Evolutionary conservation across 768 basidiomycete genomes (phyloP).

Genomic region (Fistulinella prunicolor): DNA sequence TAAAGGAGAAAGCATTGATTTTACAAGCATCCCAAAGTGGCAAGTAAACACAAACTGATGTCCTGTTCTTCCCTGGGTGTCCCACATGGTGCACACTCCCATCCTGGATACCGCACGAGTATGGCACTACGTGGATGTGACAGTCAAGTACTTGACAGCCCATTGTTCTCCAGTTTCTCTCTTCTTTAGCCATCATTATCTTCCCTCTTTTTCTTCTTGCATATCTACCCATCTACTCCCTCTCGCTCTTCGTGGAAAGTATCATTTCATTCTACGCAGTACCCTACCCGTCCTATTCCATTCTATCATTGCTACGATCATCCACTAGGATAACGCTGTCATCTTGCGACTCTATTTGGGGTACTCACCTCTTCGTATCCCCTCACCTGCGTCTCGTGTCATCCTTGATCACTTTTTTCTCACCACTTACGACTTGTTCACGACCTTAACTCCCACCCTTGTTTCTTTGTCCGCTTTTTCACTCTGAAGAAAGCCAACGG

Average conservation of each 20-base stretch:
- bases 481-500: not conserved
- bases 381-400: too few relatives aligned
- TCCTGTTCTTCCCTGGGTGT: not conserved
- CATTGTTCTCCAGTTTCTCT: not conserved
- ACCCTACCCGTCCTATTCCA: slow-evolving; percentile 2
- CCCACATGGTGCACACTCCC: not conserved
- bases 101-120: too few relatives aligned
- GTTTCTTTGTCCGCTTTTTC: not conserved
- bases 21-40: slow-evolving; percentile 27
- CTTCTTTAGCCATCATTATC: slow-evolving; percentile 2
- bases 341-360: not conserved
- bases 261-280: slow-evolving; percentile 2
- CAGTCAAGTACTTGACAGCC: too few relatives aligned
- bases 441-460: slow-evolving; percentile 1
- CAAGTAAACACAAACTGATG: slow-evolving; percentile 22
- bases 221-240: slow-evolving; percentile 8
- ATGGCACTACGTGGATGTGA: too few relatives aligned
- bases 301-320: slow-evolving; percentile 5
- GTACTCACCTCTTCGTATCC: too few relatives aligned
- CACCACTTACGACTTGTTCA: slow-evolving; percentile 10
- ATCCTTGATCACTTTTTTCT: not conserved
- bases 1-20: slow-evolving; percentile 70
- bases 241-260: slow-evolving; percentile 9
- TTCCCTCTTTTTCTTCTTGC: slow-evolving; percentile 1
- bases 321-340: slow-evolving; percentile 5